Conservation (phyloP, 805 yeast species). For the Ogataea chonburiensis region DNA sequence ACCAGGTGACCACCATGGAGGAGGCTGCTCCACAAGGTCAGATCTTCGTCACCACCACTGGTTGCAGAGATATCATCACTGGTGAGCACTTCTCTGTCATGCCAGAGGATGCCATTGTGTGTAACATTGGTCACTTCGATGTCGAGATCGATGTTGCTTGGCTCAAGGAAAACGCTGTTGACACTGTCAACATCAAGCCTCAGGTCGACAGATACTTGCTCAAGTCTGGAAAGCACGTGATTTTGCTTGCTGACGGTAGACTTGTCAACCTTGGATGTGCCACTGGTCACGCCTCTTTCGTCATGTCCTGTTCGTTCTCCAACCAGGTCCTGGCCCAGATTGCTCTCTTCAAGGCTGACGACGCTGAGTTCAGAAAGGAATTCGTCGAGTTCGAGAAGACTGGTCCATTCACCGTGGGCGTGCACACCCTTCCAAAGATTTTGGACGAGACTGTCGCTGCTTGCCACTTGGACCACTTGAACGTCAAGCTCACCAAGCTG, state of each 20-base stretch:
- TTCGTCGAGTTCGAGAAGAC: slow-evolving; percentile 89
- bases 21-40: slow-evolving; percentile 93
- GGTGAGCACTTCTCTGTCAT: slow-evolving; percentile 81
- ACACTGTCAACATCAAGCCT: slow-evolving; percentile 96
- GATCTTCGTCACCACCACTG: slow-evolving; percentile 98
- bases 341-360: slow-evolving; percentile 89
- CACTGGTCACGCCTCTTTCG: slow-evolving; percentile 98
- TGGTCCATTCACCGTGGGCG: slow-evolving; percentile 89
- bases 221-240: slow-evolving; percentile 86
- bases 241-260: slow-evolving; percentile 98
- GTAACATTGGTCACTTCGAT: slow-evolving; percentile 99
- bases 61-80: slow-evolving; percentile 97
- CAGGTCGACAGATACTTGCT: slow-evolving; percentile 97
- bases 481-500: slow-evolving; percentile 80
- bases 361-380: slow-evolving; percentile 72
- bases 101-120: slow-evolving; percentile 99
- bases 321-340: slow-evolving; percentile 99
- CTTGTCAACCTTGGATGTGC: slow-evolving; percentile 99
- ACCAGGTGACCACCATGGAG: slow-evolving; percentile 93
- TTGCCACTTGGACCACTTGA: slow-evolving; percentile 92
- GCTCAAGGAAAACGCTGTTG: slow-evolving; percentile 91
- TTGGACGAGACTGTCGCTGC: slow-evolving; percentile 98
- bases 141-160: slow-evolving; percentile 99
- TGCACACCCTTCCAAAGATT: slow-evolving; percentile 95
- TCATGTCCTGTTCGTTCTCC: slow-evolving; percentile 99